phyloP scores from a whole-genome alignment of 2,329 filamentous ascomycete species.

The Didymella exigua region DNA sequence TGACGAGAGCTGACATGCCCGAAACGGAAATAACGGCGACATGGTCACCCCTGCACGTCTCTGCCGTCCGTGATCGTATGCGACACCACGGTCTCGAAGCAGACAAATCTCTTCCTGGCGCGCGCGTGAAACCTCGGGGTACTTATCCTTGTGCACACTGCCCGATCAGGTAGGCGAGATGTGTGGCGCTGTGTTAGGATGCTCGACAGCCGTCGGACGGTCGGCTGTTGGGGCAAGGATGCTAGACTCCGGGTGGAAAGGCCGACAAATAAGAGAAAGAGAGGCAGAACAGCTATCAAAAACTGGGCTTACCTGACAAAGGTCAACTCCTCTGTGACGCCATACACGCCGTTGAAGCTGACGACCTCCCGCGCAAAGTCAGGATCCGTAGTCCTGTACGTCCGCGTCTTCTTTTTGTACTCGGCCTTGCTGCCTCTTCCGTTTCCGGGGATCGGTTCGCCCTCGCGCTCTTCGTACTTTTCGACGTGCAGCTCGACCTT shows the following conservation, averaged over 20 bases:
- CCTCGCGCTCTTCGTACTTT: conserved; percentile 58
- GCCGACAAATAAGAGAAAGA: background rate
- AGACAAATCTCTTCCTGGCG: conserved; percentile 1
- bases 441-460: conserved; percentile 52
- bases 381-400: conserved; percentile 51
- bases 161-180: background rate
- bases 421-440: conserved; percentile 61
- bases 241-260: background rate
- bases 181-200: background rate
- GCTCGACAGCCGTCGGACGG: background rate
- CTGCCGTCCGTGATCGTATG: background rate
- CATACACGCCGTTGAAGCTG: conserved; percentile 50
- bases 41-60: conserved; percentile 6
- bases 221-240: background rate
- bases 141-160: background rate
- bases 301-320: conserved; percentile 54
- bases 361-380: conserved; percentile 54
- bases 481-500: conserved; percentile 84
- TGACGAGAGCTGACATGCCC: conserved; percentile 16
- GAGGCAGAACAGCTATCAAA: background rate
- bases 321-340: conserved; percentile 54
- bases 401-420: conserved; percentile 54
- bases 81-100: background rate
- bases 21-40: conserved; percentile 17
- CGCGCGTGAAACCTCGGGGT: conserved; percentile 9